Evolutionary conservation across 768 basidiomycete genomes (phyloP).

Genomic region (Lactarius psammicola): DNA sequence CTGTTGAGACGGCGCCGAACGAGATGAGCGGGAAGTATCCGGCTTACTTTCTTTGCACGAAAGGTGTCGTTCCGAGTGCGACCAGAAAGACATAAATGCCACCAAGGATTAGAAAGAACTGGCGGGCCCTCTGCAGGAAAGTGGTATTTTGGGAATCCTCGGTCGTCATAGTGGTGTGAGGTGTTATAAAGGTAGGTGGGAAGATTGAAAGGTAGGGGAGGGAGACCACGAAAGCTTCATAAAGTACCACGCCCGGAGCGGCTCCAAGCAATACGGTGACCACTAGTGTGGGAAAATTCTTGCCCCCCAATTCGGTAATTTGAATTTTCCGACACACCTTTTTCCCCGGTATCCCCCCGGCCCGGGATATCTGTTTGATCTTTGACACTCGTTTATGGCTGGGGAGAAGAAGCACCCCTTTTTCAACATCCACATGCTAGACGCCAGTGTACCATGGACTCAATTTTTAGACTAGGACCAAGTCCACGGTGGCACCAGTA

Average conservation of each 20-base stretch:
- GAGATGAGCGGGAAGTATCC: neutral
- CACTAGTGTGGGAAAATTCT: neutral
- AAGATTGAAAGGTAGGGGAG: neutral
- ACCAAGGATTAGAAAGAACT: conserved; percentile 42
- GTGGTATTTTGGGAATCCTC: neutral
- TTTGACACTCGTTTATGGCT: neutral
- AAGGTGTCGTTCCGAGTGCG: conserved; percentile 54
- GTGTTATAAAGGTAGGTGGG: neutral
- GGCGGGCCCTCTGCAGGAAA: conserved; percentile 33
- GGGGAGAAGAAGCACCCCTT: neutral
- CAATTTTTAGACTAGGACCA: neutral
- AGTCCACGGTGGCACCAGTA: neutral
- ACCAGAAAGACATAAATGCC: conserved; percentile 53
- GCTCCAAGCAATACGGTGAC: neutral
- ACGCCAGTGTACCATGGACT: neutral
- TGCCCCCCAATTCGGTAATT: neutral
- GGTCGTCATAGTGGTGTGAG: neutral
- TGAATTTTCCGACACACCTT: neutral
- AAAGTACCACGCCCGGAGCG: neutral
- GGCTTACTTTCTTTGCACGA: conserved; percentile 68
- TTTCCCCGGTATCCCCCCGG: neutral
- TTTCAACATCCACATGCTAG: neutral
- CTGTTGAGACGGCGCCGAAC: neutral
- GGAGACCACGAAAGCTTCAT: neutral
- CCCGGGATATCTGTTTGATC: neutral